phyloP scores from a whole-genome alignment of 2,329 filamentous ascomycete genomes.

The Zymoseptoria brevis region DNA sequence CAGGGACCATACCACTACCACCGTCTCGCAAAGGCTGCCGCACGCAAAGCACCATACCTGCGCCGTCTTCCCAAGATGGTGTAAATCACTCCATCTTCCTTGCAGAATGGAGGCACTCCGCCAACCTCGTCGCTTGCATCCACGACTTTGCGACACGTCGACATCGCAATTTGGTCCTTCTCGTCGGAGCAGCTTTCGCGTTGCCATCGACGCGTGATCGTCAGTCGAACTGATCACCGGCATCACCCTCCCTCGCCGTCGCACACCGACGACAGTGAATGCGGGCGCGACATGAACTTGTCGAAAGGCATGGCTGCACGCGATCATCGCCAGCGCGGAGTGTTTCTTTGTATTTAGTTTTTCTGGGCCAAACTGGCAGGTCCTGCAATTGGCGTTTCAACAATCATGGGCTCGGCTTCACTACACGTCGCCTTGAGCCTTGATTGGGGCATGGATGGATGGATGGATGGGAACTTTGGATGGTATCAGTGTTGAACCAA shows the following conservation, averaged over 20 bases:
- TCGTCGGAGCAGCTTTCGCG: too few relatives aligned
- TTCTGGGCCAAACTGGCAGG: not conserved
- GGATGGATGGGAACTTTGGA: not conserved
- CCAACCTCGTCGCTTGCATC: not conserved
- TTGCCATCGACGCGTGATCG: not conserved
- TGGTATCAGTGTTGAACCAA: not conserved
- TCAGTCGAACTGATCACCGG: not conserved
- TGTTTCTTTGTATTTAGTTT: not conserved
- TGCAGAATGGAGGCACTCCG: not conserved
- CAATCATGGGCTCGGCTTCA: not conserved
- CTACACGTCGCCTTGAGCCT: not conserved
- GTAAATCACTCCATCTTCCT: slow-evolving; percentile 7
- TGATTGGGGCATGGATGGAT: not conserved
- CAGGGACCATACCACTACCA: slow-evolving; percentile 28
- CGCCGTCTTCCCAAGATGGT: slow-evolving; percentile 24
- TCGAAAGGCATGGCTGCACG: not conserved
- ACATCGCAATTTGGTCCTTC: not conserved
- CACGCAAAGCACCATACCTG: slow-evolving; percentile 23
- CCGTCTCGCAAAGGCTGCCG: slow-evolving; percentile 19
- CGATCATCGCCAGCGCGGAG: not conserved
- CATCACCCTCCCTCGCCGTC: not conserved
- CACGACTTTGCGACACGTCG: not conserved
- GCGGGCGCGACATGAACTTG: not conserved
- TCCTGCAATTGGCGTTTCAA: not conserved
- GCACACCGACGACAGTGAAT: not conserved